Evolutionary conservation across 1,284 basidiomycete species (phyloP).

Genomic region (Serendipita sp.): DNA sequence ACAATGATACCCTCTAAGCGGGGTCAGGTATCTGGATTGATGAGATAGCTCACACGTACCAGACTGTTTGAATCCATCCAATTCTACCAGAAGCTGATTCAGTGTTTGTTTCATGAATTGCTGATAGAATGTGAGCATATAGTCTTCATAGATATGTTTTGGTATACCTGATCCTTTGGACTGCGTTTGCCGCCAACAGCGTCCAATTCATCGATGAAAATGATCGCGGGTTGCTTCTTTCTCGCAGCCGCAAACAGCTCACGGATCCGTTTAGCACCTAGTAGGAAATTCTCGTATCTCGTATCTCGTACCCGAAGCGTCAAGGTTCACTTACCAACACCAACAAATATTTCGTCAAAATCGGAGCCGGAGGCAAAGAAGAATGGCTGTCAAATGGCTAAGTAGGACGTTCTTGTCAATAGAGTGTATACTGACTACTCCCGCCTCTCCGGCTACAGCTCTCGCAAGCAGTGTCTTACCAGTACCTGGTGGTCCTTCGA

Average conservation of each 20-base stretch:
- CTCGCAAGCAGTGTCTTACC: slow-evolving; percentile 95
- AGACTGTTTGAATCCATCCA: slow-evolving; percentile 83
- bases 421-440: slow-evolving; percentile 35
- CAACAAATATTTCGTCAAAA: slow-evolving; percentile 97
- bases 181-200: slow-evolving; percentile 88
- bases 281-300: no score
- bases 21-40: not conserved
- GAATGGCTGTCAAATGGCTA: slow-evolving; percentile 40
- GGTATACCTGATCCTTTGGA: slow-evolving; percentile 53
- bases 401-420: not conserved
- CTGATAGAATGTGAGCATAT: slow-evolving; percentile 6
- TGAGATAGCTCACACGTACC: slow-evolving; percentile 10
- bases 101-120: slow-evolving; percentile 85
- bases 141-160: not conserved
- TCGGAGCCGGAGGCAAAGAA: slow-evolving; percentile 83
- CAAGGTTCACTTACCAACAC: slow-evolving; percentile 42
- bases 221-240: slow-evolving; percentile 88
- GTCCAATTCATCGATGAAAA: slow-evolving; percentile 89
- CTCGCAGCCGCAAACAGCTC: slow-evolving; percentile 92
- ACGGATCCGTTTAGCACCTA: slow-evolving; percentile 74
- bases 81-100: slow-evolving; percentile 87
- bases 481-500: slow-evolving; percentile 83
- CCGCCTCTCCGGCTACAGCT: slow-evolving; percentile 94
- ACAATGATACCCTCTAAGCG: slow-evolving; percentile 76
- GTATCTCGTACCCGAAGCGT: not conserved